These are phyloP conservation scores for Pneumocystis oryctolagi DNA, from an alignment of 1,139 yeast species.

Conservation along the genomic window DNA sequence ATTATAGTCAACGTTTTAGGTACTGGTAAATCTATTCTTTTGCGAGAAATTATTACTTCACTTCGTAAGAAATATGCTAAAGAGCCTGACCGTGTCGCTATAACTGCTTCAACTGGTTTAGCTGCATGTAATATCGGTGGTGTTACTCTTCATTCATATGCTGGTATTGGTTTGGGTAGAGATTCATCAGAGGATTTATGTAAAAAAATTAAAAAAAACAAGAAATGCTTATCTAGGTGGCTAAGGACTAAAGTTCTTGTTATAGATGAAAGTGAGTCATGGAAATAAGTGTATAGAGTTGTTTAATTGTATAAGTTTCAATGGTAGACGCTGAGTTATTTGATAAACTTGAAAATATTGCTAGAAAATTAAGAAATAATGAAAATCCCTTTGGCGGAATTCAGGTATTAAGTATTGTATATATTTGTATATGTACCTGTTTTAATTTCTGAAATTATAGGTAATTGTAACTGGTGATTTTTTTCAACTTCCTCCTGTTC, in stretches of 20 bases:
- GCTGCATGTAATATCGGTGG: conserved; percentile 93
- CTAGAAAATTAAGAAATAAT: conserved; percentile 38
- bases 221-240: conserved; percentile 50
- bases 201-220: conserved; percentile 39
- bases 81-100: conserved; percentile 42
- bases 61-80: conserved; percentile 35
- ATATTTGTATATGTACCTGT: not conserved
- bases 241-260: conserved; percentile 43
- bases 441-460: not conserved
- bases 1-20: conserved; percentile 4
- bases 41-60: conserved; percentile 52
- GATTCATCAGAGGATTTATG: conserved; percentile 33
- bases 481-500: conserved; percentile 79
- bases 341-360: conserved; percentile 55
- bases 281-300: not conserved
- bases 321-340: conserved; percentile 71
- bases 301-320: conserved; percentile 30
- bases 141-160: conserved; percentile 65
- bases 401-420: conserved; percentile 33
- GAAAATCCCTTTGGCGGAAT: conserved; percentile 73
- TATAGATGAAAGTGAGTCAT: conserved; percentile 47
- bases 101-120: conserved; percentile 83
- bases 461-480: conserved; percentile 71
- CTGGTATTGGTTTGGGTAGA: conserved; percentile 70
- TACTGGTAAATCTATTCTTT: conserved; percentile 75